Conservation (phyloP, 306 rosid genomes). For the Hippophae rhamnoides region DNA sequence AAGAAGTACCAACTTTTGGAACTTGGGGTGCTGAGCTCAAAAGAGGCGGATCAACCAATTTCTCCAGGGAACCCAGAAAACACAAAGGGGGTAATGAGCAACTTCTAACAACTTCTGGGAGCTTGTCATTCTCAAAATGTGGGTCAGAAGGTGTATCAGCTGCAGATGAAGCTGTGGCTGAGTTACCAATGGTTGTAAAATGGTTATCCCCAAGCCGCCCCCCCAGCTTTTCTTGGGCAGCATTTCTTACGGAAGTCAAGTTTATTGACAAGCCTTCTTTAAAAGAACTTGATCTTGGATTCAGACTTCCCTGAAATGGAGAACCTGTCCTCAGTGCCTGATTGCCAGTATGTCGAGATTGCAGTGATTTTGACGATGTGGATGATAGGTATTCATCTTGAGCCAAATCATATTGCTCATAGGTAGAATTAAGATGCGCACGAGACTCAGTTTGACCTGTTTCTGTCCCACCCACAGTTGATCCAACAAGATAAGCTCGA, state of each 20-base stretch:
- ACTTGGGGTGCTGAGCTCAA: constrained; percentile 33
- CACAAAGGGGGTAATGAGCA: constrained; percentile 35
- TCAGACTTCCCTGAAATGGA: constrained; percentile 60
- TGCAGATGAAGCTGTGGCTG: constrained; percentile 26
- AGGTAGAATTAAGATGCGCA: constrained; percentile 16
- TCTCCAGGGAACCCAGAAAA: constrained; percentile 54
- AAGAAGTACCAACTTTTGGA: constrained; percentile 45
- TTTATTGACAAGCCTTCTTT: constrained; percentile 71
- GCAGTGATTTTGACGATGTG: constrained; percentile 45
- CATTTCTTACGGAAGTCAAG: constrained; percentile 48
- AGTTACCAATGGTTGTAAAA: constrained; percentile 33
- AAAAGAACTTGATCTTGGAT: constrained; percentile 84
- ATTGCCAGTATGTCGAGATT: constrained; percentile 50
- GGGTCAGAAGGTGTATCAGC: constrained; percentile 22
- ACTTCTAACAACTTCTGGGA: constrained; percentile 23
- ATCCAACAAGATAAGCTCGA: constrained; percentile 79
- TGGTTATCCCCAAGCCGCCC: constrained; percentile 53
- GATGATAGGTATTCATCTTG: constrained; percentile 36
- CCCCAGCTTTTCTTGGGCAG: constrained; percentile 64
- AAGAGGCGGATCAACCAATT: constrained; percentile 34
- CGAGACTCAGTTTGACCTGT: constrained; percentile 27
- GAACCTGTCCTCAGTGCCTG: constrained; percentile 53
- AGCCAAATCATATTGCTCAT: constrained; percentile 25
- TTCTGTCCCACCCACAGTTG: constrained; percentile 30
- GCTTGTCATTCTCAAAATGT: constrained; percentile 33